Evolutionary conservation across 148 eudicot species (phyloP), one percentile per base, ranked within the genome.

Genomic region (Rhododendron mucronatum): DNA sequence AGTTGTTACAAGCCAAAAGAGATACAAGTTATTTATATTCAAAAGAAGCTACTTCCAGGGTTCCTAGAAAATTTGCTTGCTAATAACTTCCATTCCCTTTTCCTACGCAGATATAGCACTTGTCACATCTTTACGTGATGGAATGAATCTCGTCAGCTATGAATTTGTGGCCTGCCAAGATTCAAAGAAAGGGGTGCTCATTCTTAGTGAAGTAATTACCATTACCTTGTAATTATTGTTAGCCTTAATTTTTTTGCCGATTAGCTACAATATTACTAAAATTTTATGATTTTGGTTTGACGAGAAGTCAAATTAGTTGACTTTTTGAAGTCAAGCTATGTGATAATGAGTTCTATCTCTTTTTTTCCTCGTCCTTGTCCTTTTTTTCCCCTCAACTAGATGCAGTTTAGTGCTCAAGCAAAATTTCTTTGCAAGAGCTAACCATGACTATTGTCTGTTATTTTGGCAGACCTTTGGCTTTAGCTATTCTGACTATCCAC

Each of bases 101-200:
- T 87, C 81, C 55, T 90, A 76, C n/a, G 86, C 93, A 96, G 99
- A 96, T 93, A 90, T 96, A 83, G 98, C 98, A 84, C 93, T 96
- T 33, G 99, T 96, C 71, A 95, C 99, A 85, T 95, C 99, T 67
- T 88, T 96, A 92, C 91, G 98, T 83, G 99, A 96, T 90, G 98
- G 99, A 88, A 96, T 96, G 99, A 96, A 96, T 91, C 94, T 95
- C 61, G 99, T 95, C 86, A 94, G 98, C 93, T 96, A 94, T 90
- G 99, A 96, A 89, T 96, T 90, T 87, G 98, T 96, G 86, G 97
- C 99, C 82, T 96, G 99, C 91, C 99, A 96, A 92, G 97, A 92
- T 88, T 89, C 89, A 41, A 96, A 92, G 89, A 93, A 90, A 88
- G 98, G 99, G 79, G 99, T 96, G 44, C 98, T 96, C 74, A 94